These are phyloP conservation scores for Diaporthe ilicicola DNA, from an alignment of 2,329 filamentous ascomycete genomes.

Conservation along the genomic window DNA sequence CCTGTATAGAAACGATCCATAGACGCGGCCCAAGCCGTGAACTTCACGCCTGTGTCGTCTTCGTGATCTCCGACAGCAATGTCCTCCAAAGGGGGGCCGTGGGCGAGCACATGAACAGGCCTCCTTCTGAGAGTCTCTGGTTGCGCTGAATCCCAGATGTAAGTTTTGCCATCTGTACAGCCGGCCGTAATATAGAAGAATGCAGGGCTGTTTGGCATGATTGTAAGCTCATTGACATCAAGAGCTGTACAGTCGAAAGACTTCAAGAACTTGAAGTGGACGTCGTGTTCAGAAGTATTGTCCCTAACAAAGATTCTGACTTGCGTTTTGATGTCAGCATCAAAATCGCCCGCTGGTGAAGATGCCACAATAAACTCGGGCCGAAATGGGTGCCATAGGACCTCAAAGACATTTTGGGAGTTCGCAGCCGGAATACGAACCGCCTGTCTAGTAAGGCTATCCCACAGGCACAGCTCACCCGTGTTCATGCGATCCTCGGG, in stretches of 20 bases:
- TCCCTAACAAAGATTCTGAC: slow-evolving; percentile 58
- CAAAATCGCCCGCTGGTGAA: slow-evolving; percentile 56
- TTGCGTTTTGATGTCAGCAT: slow-evolving; percentile 60
- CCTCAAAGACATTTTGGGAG: slow-evolving; percentile 70
- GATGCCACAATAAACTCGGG: slow-evolving; percentile 66
- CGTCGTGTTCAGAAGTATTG: slow-evolving; percentile 40
- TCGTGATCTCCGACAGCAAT: slow-evolving; percentile 33
- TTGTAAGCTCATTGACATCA: slow-evolving; percentile 70
- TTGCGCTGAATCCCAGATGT: slow-evolving; percentile 68
- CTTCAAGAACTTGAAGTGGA: slow-evolving; percentile 56
- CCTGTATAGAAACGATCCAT: slow-evolving; percentile 69
- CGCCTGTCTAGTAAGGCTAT: slow-evolving; percentile 53
- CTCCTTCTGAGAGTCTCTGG: slow-evolving; percentile 51
- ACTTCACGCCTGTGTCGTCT: slow-evolving; percentile 70
- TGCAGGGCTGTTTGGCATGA: slow-evolving; percentile 61
- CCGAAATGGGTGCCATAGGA: slow-evolving; percentile 67
- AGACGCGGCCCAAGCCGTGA: slow-evolving; percentile 67
- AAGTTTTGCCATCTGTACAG: slow-evolving; percentile 68
- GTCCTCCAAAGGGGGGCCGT: slow-evolving; percentile 48
- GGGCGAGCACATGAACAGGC: slow-evolving; percentile 63
- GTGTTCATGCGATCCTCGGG: slow-evolving; percentile 65
- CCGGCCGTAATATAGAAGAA: slow-evolving; percentile 67
- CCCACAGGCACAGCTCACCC: slow-evolving; percentile 69
- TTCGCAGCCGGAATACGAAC: slow-evolving; percentile 60
- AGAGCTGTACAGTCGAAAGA: slow-evolving; percentile 66